phyloP scores from a whole-genome alignment of 2,329 filamentous ascomycete species.

The Didymella segeticola region DNA sequence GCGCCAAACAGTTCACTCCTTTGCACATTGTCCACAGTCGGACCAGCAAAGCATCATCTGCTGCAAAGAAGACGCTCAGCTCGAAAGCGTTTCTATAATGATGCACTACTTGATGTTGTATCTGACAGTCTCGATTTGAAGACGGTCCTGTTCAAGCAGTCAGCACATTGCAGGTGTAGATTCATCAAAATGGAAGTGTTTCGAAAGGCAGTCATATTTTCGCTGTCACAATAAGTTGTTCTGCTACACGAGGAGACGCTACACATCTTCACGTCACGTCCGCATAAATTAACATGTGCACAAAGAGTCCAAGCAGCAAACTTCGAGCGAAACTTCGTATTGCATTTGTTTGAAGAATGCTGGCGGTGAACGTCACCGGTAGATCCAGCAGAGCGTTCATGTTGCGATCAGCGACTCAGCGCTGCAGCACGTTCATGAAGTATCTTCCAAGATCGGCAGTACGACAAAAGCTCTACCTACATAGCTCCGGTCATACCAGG shows the following conservation, averaged over 20 bases:
- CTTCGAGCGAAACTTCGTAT: background rate
- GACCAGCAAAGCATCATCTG: background rate
- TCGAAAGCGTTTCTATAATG: too few species aligned
- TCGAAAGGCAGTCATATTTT: too few species aligned
- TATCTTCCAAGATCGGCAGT: too few species aligned
- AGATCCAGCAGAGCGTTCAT: background rate
- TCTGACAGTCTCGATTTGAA: too few species aligned
- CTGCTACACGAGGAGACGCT: background rate
- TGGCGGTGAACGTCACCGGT: background rate
- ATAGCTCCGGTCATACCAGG: slow-evolving; percentile 42
- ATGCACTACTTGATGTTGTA: too few species aligned
- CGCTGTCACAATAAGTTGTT: too few species aligned
- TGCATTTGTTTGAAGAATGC: background rate
- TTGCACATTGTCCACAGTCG: background rate
- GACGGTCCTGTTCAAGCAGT: background rate
- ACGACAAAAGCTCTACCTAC: slow-evolving; percentile 10
- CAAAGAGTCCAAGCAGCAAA: background rate
- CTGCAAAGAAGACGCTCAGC: too few species aligned
- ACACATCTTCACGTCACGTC: background rate
- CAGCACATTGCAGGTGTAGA: background rate
- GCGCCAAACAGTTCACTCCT: background rate
- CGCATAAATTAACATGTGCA: background rate
- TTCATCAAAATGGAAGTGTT: too few species aligned
- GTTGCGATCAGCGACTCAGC: background rate
- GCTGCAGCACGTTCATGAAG: background rate